Evolutionary conservation across 1,284 basidiomycete genomes (phyloP), one percentile per base, ranked within the genome.

Genomic region (Rhodofomes roseus): DNA sequence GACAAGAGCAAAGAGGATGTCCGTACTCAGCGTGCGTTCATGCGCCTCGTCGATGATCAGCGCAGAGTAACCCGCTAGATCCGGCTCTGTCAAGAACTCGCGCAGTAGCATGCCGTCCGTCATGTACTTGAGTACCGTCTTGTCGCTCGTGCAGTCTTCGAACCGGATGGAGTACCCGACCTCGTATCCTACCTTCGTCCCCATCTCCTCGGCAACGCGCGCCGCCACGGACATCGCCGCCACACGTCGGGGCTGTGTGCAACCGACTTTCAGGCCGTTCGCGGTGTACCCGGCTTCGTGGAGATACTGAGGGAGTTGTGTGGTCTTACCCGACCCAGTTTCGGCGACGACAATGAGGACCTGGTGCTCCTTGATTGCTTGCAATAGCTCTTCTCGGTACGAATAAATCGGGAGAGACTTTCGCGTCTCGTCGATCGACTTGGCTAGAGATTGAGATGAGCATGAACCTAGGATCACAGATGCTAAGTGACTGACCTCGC

Each of bases 161-260:
- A 99, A 99, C 37, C 97, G 93, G 68, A 99, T 99, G 34, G 94
- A 95, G 75, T 99, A 99, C 16, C 97, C 97, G 62, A 98, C 96
- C 76, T 98, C 96, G 66, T 96, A 92, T 2, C 97, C 97, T 23
- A 99, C 87, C 70, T 97, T 92, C 5, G 89, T 91, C 4, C 96
- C 97, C 89, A 99, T 95, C 76, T 99, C 97, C 64, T 99, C 97
- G 0, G 96, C 96, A 3, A 99, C 97, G 77, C 97, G 95, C 4
- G 95, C 95, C 1, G 97, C 97, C 54, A 99, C 97, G 50, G 93
- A 96, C 97, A 99, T 99, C 34, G 97, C 97, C 3, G 97, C 97
- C 14, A 99, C 97, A 65, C 97, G 93, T 70, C 97, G 92, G 37
- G 97, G 97, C 74, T 99, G 97, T 0, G 97, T 99, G 71, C 97